Conservation (phyloP, 2,329 filamentous ascomycete species). For the Penicillium sp. region DNA sequence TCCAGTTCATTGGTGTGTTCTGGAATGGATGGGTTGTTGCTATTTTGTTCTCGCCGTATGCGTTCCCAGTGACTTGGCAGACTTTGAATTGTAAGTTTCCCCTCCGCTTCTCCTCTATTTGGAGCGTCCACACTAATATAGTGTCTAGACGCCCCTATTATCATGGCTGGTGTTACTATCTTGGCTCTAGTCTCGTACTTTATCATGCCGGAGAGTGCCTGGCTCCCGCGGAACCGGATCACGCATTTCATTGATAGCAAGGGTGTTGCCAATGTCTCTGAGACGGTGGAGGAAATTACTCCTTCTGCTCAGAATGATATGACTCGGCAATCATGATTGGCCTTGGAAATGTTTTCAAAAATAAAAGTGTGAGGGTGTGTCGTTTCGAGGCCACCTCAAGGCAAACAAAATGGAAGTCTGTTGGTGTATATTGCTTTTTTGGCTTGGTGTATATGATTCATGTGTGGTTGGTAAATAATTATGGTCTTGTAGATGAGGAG, state of each 20-base stretch:
- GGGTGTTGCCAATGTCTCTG: conserved; percentile 34
- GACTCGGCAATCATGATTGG: conserved; percentile 23
- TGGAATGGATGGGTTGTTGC: conserved; percentile 61
- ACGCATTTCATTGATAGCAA: conserved; percentile 52
- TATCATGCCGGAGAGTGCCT: conserved; percentile 55
- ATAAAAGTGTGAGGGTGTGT: neutral
- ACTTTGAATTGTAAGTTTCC: conserved; percentile 52
- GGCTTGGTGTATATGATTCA: conserved; percentile 1
- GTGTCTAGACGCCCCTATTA: conserved; percentile 55
- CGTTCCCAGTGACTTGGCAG: conserved; percentile 52
- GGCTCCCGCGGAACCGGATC: conserved; percentile 55
- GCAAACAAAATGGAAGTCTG: neutral
- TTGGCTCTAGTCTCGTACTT: conserved; percentile 57
- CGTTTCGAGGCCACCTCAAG: neutral
- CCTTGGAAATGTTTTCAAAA: neutral
- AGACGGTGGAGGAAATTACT: conserved; percentile 39
- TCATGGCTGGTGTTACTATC: conserved; percentile 58
- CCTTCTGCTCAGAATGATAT: conserved; percentile 11
- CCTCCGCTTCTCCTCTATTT: neutral
- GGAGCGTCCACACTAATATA: conserved; percentile 9
- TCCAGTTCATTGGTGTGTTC: conserved; percentile 55
- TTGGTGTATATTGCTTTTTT: neutral
- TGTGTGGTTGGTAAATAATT: neutral
- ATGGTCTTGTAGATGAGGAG: neutral
- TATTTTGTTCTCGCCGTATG: conserved; percentile 55